phyloP scores from a whole-genome alignment of 306 rosid species.

The Styphnolobium japonicum region DNA sequence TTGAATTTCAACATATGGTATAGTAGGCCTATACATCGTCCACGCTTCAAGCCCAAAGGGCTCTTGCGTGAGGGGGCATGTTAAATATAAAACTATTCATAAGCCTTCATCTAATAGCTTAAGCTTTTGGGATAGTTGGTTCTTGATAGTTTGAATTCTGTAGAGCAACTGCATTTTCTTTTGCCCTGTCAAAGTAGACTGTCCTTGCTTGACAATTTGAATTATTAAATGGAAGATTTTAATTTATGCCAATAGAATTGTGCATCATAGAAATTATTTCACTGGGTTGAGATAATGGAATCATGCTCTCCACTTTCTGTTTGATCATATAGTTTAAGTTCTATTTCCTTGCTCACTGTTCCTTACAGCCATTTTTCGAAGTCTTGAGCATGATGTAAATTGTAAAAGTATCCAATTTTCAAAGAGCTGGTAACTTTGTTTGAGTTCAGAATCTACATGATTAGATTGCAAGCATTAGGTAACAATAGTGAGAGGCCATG shows the following conservation, averaged over 20 bases:
- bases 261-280: not conserved
- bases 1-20: too few species aligned
- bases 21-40: too few species aligned
- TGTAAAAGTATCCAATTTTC: not conserved
- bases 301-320: slow-evolving; percentile 3
- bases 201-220: slow-evolving; percentile 10
- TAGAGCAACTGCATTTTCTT: not conserved
- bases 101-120: too few species aligned
- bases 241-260: not conserved
- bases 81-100: too few species aligned
- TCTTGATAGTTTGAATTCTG: slow-evolving; percentile 20
- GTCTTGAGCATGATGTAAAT: slow-evolving; percentile 6
- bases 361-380: not conserved
- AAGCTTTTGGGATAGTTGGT: too few species aligned
- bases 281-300: slow-evolving; percentile 5
- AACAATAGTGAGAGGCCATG: not conserved
- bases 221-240: slow-evolving; percentile 1
- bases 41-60: too few species aligned
- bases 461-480: slow-evolving; percentile 12
- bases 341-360: not conserved
- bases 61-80: too few species aligned
- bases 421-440: not conserved
- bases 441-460: not conserved
- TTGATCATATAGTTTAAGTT: not conserved
- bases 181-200: slow-evolving; percentile 4